Evolutionary conservation across 1,284 basidiomycete species (phyloP), one percentile per base, ranked within the genome.

Genomic region (Polyporus tsugae): DNA sequence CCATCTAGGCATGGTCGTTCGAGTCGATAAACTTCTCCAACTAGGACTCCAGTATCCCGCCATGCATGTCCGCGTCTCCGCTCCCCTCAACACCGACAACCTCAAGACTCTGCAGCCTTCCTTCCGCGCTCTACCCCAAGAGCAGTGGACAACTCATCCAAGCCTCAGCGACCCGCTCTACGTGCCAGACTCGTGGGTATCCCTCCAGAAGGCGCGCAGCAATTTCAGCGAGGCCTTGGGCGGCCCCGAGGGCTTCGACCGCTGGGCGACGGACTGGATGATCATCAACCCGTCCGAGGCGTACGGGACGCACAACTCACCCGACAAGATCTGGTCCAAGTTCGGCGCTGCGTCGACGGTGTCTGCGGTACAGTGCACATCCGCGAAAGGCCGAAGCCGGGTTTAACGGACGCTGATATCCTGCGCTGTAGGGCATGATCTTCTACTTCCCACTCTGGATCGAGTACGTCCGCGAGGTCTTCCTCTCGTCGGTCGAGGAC

Each of bases 241-340:
- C 44, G 90, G 90, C 4, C 81, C 85, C 0, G 82, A 85, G 68
- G 90, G 86, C 4, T 93, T 93, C 71, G 91, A 93, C 76, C 79
- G 80, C 63, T 92, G 90, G 91, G 82, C 89, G 6, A 77, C 86
- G 60, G 82, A 81, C 55, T 77, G 85, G 5, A 81, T 92, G 81
- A 88, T 83, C 59, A 91, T 93, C 71, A 88, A 89, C 75, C 88
- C 91, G 4, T 81, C 82, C 0, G 89, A 92, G 73, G 90, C 91
- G 6, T 92, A 93, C 73, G 82, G 84, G 6, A 92, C 89, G 0
- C 88, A 92, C 70, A 91, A 91, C 66, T 90, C 89, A 4, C 82
- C 89, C 4, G 79, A 82, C 4, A 91, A 91, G 91, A 93, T 93
- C 58, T 93, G 91, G 91, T 76, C 86, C 63, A 91, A 91, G 72